These are phyloP conservation scores for Yarrowia deformans DNA, from an alignment of 805 yeast genomes.

Conservation along the genomic window DNA sequence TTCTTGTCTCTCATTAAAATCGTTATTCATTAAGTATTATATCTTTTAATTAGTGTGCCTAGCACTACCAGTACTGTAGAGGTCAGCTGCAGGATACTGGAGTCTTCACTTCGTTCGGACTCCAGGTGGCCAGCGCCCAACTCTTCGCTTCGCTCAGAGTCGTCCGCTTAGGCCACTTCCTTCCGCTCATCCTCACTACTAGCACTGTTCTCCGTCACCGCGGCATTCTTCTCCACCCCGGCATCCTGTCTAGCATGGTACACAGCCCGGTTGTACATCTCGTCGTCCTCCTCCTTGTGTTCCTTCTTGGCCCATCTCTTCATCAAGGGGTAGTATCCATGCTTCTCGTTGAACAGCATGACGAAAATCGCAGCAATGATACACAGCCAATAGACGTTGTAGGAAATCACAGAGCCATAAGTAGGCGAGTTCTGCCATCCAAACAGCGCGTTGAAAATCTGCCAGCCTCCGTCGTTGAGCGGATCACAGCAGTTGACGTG, in stretches of 20 bases:
- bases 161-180: not conserved
- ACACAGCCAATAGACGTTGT: slow-evolving; percentile 86
- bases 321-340: slow-evolving; percentile 53
- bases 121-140: too few relatives aligned
- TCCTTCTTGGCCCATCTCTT: slow-evolving; percentile 36
- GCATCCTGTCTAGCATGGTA: slow-evolving; percentile 11
- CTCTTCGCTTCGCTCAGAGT: not conserved
- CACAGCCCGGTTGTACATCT: slow-evolving; percentile 25
- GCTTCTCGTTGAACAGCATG: slow-evolving; percentile 83
- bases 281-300: not conserved
- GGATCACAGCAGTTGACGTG: slow-evolving; percentile 98
- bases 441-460: slow-evolving; percentile 88
- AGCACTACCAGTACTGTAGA: too few relatives aligned
- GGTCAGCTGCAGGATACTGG: too few relatives aligned
- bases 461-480: slow-evolving; percentile 92
- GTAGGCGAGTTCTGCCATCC: slow-evolving; percentile 99
- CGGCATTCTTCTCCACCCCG: not conserved
- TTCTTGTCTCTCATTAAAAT: slow-evolving; percentile 4
- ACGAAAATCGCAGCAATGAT: slow-evolving; percentile 62
- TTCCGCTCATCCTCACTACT: slow-evolving; percentile 14
- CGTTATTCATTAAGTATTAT: slow-evolving; percentile 15
- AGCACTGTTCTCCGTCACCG: not conserved
- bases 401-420: slow-evolving; percentile 86
- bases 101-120: too few relatives aligned
- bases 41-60: not conserved